Conservation (phyloP, 306 rosid species). For the Cyclanthera cordifolia region DNA sequence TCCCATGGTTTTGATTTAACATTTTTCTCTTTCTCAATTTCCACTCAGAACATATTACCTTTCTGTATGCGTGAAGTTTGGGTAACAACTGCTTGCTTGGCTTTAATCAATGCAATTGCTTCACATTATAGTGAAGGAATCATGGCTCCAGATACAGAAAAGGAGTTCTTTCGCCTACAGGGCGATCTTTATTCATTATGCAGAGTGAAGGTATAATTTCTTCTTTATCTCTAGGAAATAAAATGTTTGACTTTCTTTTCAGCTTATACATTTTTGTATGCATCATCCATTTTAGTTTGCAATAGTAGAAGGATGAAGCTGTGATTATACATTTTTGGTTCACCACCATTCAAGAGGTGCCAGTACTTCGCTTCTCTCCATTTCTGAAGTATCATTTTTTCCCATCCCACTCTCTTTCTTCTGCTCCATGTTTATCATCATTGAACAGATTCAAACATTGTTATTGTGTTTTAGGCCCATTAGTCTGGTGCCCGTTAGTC, state of each 20-base stretch:
- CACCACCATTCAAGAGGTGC: not conserved
- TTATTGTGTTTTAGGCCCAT: too few relatives aligned
- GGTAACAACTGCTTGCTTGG: constrained; percentile 82
- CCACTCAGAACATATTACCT: constrained; percentile 69
- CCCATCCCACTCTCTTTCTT: not conserved
- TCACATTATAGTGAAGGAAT: constrained; percentile 59
- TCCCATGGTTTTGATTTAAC: constrained; percentile 10
- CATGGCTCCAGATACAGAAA: constrained; percentile 60
- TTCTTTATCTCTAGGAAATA: constrained; percentile 12
- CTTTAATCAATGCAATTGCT: constrained; percentile 57
- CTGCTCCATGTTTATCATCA: not conserved
- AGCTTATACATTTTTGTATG: not conserved
- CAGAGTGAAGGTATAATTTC: constrained; percentile 69
- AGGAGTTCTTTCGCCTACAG: constrained; percentile 74
- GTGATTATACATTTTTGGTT: not conserved
- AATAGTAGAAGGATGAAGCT: constrained; percentile 7
- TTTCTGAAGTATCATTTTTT: not conserved
- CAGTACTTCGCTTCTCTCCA: not conserved
- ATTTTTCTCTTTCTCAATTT: constrained; percentile 27
- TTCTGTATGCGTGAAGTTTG: constrained; percentile 95
- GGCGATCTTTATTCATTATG: constrained; percentile 90
- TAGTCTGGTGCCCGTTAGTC: too few relatives aligned
- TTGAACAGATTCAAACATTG: constrained; percentile 1
- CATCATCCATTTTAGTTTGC: constrained; percentile 16
- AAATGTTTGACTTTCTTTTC: constrained; percentile 8